Base-by-base conservation (phyloP, 2,329 filamentous ascomycete species). In the Cladobotryum protrusum region DNA sequence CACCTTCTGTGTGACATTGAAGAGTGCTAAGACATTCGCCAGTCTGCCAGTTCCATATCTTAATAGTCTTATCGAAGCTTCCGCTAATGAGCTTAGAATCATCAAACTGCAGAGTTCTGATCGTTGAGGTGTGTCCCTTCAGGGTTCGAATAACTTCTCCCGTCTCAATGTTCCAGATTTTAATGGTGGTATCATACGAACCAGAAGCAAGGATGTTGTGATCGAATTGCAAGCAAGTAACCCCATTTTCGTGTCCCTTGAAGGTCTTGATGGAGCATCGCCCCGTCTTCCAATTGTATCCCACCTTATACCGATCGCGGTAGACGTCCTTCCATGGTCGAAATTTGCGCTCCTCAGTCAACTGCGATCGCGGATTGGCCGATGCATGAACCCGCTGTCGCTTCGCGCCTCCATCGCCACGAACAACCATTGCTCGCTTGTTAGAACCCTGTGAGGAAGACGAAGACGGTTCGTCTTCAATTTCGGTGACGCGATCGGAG, bases 231-330 rank as follows among this genome's bases (percentile, higher is more conserved):
- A 74, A 62, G 43, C 71, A 74, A 2, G 70, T 73, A 36, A 74
- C 64, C 36, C 92, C 92, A 63, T 96, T 96, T 11, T 81, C 85
- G 67, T 97, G 76, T 1, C 91, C 92, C 58, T 85, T 85, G 67
- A 99, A 89, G 12, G 87, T 82, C 63, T 86, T 90, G 57, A 88
- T 86, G 6, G 85, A 85, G 70, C 86, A 97, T 35, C 92, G 83
- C 4, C 93, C 92, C 56, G 95, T 90, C 66, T 96, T 95, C 93
- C 93, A 99, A 66, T 97, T 97, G 53, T 86, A 93, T 46, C 93
- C 92, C 43, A 99, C 90, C 66, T 92, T 93, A 76, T 92, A 97
- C 14, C 89, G 82, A 66, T 96, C 92, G 56, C 89, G 87, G 72
- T 99, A 99, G 1, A 99, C 89, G 54, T 95, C 90, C 68, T 99